Evolutionary conservation across 2,329 filamentous ascomycete genomes (phyloP), one percentile per base, ranked within the genome.

Genomic region (Triangularia setosa): DNA sequence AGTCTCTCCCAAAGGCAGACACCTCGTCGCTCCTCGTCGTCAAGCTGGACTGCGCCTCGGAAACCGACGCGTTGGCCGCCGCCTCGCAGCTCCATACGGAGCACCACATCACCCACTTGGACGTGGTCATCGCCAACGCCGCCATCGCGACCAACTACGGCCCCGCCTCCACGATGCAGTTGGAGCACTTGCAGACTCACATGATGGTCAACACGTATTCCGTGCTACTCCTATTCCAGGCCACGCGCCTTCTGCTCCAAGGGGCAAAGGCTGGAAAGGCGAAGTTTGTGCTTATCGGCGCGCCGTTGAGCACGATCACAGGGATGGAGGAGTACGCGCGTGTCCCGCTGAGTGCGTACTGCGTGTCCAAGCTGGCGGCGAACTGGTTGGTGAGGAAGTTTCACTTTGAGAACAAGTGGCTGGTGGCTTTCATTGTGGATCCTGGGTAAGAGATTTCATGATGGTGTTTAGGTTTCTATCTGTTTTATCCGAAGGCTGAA

Each of bases 111-210:
- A 69, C 72, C 3, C 72, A 76, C 25, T 70, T 85, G 1, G 83
- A 86, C 65, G 70, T 83, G 4, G 76, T 85, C 1, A 79, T 86
- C 59, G 80, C 82, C 53, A 86, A 85, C 69, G 82, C 83, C 0
- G 83, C 77, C 12, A 78, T 81, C 9, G 69, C 70, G 4, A 72
- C 73, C 3, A 60, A 68, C 16, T 79, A 69, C 40, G 75, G 75
- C 0, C 67, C 69, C 0, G 74, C 27, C 27, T 78, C 0, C 62
- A 69, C 2, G 73, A 75, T 9, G 73, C 74, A 21, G 73, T 77
- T 16, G 69, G 77, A 8, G 72, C 73, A 6, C 76, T 79, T 23
- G 61, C 83, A 40, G 44, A 69, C 73, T 0, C 76, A 81, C 67
- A 70, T 82, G 48, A 68, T 76, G 0, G 69, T 79, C 55, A 85